phyloP scores from a whole-genome alignment of 352 stramenopile species.

The Phytophthora niederhauseri region DNA sequence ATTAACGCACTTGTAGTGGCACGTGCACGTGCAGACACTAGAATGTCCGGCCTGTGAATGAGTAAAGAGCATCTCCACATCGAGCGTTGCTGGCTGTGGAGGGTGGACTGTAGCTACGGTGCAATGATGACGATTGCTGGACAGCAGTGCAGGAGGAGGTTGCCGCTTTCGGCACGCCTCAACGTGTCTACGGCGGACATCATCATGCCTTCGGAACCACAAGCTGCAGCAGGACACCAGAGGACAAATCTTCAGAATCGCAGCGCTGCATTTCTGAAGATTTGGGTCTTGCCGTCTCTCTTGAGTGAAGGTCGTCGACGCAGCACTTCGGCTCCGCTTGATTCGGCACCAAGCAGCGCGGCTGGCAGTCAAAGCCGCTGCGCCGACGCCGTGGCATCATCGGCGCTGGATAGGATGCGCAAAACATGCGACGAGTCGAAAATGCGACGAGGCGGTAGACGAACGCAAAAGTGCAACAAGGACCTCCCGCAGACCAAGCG shows the following conservation, averaged over 20 bases:
- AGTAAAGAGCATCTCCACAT: no score
- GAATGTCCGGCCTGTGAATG: no score
- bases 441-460: constrained; percentile 33
- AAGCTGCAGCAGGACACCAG: background rate
- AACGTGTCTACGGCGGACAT: background rate
- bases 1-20: no score
- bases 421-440: constrained; percentile 31
- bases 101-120: no score
- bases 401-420: constrained; percentile 16
- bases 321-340: constrained; percentile 3
- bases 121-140: no score
- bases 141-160: no score
- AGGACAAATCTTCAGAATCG: background rate
- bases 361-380: constrained; percentile 6
- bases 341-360: constrained; percentile 7
- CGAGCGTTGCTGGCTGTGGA: no score
- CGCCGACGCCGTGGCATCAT: constrained; percentile 17
- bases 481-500: background rate
- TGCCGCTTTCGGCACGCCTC: background rate
- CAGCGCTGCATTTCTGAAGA: background rate
- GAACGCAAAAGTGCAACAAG: constrained; percentile 18
- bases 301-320: background rate
- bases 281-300: background rate
- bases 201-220: background rate
- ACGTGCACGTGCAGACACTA: no score